A percentile compares a stretch with the other conserved stretches of the same genome.
These are phyloP conservation scores for Trichophyton benhamiae DNA, from an alignment of 2,329 filamentous ascomycete genomes.

Conservation along the genomic window DNA sequence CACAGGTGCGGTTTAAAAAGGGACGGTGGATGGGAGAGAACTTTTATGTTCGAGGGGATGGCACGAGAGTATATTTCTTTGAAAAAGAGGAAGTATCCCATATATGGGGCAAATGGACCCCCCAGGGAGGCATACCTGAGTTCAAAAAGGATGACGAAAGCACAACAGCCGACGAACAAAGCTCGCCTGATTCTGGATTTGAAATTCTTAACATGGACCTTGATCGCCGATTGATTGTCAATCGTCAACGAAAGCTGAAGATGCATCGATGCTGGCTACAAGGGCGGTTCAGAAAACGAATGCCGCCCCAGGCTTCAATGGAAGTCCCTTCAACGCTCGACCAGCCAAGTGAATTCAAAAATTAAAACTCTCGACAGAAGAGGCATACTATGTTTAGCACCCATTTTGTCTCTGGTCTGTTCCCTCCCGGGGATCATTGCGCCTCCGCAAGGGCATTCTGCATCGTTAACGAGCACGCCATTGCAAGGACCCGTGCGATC, in stretches of 20 bases:
- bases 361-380: background rate
- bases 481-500: background rate
- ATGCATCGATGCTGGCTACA: constrained; percentile 88
- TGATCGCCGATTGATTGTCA: constrained; percentile 82
- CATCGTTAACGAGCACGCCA: background rate
- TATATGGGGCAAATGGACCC: constrained; percentile 57
- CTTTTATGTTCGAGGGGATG: constrained; percentile 91
- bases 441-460: background rate
- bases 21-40: constrained; percentile 89
- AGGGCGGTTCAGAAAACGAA: constrained; percentile 31
- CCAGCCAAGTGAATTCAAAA: background rate
- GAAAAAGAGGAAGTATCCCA: constrained; percentile 66
- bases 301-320: background rate
- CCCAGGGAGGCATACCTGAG: constrained; percentile 23
- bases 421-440: background rate
- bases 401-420: background rate
- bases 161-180: constrained; percentile 11
- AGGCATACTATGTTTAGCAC: background rate
- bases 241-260: constrained; percentile 78
- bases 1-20: constrained; percentile 95
- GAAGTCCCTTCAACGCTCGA: background rate
- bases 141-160: constrained; percentile 11
- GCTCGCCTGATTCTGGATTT: constrained; percentile 37
- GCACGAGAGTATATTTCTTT: constrained; percentile 95
- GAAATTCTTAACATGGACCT: constrained; percentile 67